phyloP scores from a whole-genome alignment of 352 stramenopile species.

The Aphanomyces invadans region DNA sequence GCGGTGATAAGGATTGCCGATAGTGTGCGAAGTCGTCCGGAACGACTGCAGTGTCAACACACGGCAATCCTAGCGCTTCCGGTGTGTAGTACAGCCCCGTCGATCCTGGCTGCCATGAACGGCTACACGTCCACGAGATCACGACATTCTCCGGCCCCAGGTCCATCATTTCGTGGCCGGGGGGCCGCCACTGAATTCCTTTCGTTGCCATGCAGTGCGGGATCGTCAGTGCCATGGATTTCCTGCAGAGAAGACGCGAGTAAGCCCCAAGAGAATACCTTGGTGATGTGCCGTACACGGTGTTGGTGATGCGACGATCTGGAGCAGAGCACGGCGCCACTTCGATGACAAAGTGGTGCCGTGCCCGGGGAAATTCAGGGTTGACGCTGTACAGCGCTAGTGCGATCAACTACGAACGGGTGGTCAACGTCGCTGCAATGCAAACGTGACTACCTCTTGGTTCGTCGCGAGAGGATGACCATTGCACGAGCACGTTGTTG shows the following conservation, averaged over 20 bases:
- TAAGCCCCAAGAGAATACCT: no score
- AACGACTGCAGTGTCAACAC: not conserved
- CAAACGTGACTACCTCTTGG: conserved; percentile 16
- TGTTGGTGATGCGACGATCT: not conserved
- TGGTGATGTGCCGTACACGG: not conserved
- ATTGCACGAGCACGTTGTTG: conserved; percentile 3
- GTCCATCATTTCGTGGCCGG: conserved; percentile 10
- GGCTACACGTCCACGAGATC: conserved; percentile 5
- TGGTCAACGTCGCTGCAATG: not conserved
- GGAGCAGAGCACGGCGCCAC: not conserved
- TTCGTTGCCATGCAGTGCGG: not conserved
- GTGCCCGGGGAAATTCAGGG: not conserved
- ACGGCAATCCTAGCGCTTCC: not conserved
- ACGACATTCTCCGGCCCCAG: conserved; percentile 8
- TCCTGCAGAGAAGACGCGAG: not conserved
- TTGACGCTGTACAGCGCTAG: conserved; percentile 6
- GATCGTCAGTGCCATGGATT: conserved; percentile 2
- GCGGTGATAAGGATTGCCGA: not conserved
- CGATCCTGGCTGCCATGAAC: not conserved
- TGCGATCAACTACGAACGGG: conserved; percentile 16
- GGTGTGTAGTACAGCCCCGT: conserved; percentile 6
- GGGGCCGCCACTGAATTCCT: not conserved
- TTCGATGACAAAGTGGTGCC: conserved; percentile 14
- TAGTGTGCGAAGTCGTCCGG: conserved; percentile 4
- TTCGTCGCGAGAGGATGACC: not conserved